Percentiles rank a stretch among this genome's conserved stretches.
Evolutionary conservation across 768 basidiomycete genomes (phyloP).

Genomic region (Pleurotus salmoneostramineus): DNA sequence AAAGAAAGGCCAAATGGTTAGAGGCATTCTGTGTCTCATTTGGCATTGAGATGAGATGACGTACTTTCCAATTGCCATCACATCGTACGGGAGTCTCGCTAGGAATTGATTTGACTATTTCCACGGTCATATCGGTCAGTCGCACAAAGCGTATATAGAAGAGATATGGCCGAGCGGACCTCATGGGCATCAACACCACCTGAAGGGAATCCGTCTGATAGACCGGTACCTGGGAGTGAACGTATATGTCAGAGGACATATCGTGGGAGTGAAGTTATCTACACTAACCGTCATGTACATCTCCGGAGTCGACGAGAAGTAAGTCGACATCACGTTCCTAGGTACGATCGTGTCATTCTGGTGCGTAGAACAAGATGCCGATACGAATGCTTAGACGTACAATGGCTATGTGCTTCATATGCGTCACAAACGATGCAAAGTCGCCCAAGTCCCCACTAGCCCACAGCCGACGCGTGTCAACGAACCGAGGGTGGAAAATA

Average conservation of each 20-base stretch:
- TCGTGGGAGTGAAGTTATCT: background rate
- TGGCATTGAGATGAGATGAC: constrained; percentile 18
- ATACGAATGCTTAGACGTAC: constrained; percentile 22
- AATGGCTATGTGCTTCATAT: constrained; percentile 73
- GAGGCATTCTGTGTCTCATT: background rate
- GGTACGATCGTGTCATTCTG: background rate
- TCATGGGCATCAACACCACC: constrained; percentile 73
- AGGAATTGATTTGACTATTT: constrained; percentile 72
- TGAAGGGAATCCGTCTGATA: constrained; percentile 70
- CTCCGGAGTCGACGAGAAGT: constrained; percentile 79
- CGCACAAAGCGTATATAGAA: background rate
- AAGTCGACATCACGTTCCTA: constrained; percentile 76
- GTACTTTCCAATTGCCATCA: constrained; percentile 82
- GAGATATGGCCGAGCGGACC: constrained; percentile 29
- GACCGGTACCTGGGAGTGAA: constrained; percentile 55
- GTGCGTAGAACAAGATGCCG: background rate
- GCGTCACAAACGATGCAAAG: constrained; percentile 79
- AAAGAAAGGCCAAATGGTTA: background rate
- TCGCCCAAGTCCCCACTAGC: constrained; percentile 54
- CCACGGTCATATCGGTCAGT: background rate
- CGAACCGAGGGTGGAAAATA: background rate
- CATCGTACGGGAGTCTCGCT: constrained; percentile 70
- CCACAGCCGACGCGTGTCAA: background rate
- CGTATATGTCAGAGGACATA: background rate
- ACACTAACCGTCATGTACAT: constrained; percentile 62